These are phyloP conservation scores for Pezicula radicicola DNA, from an alignment of 2,329 filamentous ascomycete genomes.

Conservation along the genomic window DNA sequence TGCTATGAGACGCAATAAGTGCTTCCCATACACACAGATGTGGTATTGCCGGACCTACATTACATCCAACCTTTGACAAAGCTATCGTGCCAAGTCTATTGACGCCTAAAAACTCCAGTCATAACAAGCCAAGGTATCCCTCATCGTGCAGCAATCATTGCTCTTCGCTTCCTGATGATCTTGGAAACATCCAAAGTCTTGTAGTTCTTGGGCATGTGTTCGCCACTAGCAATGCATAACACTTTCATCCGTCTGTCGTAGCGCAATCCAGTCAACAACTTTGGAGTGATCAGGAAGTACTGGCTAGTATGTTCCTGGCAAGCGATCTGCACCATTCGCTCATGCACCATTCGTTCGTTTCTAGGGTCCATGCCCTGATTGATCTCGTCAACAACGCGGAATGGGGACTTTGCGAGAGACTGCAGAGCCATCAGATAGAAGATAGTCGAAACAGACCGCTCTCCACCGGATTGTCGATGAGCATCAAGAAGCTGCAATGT, in stretches of 20 bases:
- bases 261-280: slow-evolving; percentile 78
- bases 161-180: slow-evolving; percentile 22
- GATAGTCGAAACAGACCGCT: slow-evolving; percentile 93
- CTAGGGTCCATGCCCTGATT: slow-evolving; percentile 99
- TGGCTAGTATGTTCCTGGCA: slow-evolving; percentile 76
- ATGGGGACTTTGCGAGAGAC: slow-evolving; percentile 87
- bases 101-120: background rate
- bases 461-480: slow-evolving; percentile 93
- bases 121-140: background rate
- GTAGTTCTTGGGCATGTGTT: slow-evolving; percentile 58
- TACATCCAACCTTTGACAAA: too few relatives aligned
- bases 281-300: slow-evolving; percentile 98
- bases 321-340: slow-evolving; percentile 96
- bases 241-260: slow-evolving; percentile 93
- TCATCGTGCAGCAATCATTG: slow-evolving; percentile 18
- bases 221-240: slow-evolving; percentile 88
- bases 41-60: too few relatives aligned
- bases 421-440: slow-evolving; percentile 99
- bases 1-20: too few relatives aligned
- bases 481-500: slow-evolving; percentile 80
- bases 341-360: slow-evolving; percentile 97
- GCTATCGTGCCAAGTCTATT: too few relatives aligned
- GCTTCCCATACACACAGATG: too few relatives aligned
- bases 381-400: slow-evolving; percentile 98
- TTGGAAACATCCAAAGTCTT: slow-evolving; percentile 25